Evolutionary conservation across 768 basidiomycete species (phyloP).

Genomic region (Podaxis rugospora): DNA sequence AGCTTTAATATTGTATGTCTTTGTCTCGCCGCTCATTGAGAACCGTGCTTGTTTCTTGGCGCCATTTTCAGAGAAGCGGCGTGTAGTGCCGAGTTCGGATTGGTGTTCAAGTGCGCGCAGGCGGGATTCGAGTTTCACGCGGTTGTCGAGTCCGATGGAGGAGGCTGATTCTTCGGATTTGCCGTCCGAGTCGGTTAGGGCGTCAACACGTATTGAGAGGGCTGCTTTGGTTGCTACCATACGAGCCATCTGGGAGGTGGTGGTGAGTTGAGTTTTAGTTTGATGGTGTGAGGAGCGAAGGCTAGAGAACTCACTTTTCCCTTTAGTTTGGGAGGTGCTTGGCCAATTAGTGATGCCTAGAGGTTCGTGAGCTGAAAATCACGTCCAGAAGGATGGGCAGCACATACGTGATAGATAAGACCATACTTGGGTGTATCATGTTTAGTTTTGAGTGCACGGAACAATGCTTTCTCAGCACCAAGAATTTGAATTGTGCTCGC

Average conservation of each 20-base stretch:
- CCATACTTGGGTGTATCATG: constrained; percentile 99
- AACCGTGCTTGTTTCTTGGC: constrained; percentile 74
- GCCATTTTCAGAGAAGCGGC: constrained; percentile 51
- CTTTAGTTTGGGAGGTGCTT: constrained; percentile 96
- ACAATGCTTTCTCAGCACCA: constrained; percentile 97
- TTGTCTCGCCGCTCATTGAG: constrained; percentile 74
- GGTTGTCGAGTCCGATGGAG: constrained; percentile 88
- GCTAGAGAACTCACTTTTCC: constrained; percentile 62
- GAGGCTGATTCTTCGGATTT: constrained; percentile 82
- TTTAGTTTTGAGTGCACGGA: constrained; percentile 97
- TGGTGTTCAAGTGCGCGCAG: constrained; percentile 86
- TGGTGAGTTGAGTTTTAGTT: background rate
- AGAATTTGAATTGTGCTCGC: constrained; percentile 98
- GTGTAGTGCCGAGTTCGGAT: constrained; percentile 66
- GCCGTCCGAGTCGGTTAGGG: constrained; percentile 86
- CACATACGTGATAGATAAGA: constrained; percentile 91
- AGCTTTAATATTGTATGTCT: constrained; percentile 82
- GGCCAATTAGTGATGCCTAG: constrained; percentile 91
- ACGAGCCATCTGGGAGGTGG: constrained; percentile 77
- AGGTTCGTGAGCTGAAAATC: background rate
- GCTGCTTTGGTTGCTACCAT: constrained; percentile 99
- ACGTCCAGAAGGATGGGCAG: background rate
- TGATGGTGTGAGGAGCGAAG: background rate
- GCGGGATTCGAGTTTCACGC: constrained; percentile 92
- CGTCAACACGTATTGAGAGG: constrained; percentile 95